These are phyloP conservation scores for Capniomyces stellatus DNA, from an alignment of 371 early-diverging fungal species.

Conservation along the genomic window DNA sequence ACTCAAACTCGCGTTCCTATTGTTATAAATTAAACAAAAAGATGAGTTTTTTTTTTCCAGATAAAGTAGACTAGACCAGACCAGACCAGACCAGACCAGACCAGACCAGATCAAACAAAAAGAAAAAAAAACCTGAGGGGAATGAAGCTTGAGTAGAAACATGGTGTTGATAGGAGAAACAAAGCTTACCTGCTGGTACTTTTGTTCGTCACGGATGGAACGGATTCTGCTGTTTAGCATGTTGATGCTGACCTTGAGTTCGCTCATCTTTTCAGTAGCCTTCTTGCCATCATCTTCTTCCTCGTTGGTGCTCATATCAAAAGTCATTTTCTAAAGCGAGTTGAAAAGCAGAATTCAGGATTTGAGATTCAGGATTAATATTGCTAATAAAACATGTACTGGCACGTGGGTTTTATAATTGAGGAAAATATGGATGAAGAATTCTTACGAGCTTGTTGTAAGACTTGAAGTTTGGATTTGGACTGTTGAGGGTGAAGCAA, in stretches of 20 bases:
- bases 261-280: constrained; percentile 31
- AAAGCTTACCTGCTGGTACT: no score
- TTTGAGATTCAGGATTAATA: background rate
- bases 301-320: constrained; percentile 65
- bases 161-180: no score
- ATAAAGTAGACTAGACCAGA: no score
- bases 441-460: background rate
- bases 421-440: background rate
- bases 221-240: constrained; percentile 64
- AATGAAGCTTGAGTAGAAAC: no score
- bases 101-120: no score
- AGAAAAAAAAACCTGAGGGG: no score
- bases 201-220: constrained; percentile 74
- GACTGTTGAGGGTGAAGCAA: constrained; percentile 42
- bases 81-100: no score
- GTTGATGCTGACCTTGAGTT: constrained; percentile 45
- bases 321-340: constrained; percentile 19
- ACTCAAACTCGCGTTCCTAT: constrained; percentile 73
- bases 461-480: background rate
- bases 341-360: constrained; percentile 19
- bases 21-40: no score
- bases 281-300: constrained; percentile 37
- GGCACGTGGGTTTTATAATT: background rate
- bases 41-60: no score
- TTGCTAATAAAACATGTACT: background rate